A percentile compares a stretch with the other conserved stretches of the same genome.
Evolutionary conservation across 331 rosid species (phyloP).

Genomic region (Erythrophleum ivorense): DNA sequence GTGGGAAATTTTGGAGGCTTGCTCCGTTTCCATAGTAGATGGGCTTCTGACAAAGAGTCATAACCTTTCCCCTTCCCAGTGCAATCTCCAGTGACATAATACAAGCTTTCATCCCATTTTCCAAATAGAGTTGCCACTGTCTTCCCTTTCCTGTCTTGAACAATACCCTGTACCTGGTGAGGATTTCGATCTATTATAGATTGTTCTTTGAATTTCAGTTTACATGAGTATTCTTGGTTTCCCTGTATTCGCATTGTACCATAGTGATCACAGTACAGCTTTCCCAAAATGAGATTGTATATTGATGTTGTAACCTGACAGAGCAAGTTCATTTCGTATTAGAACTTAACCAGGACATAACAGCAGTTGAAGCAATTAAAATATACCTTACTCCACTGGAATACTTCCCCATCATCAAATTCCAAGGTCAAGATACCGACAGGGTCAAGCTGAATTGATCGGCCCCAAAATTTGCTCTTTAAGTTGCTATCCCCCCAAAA

Average conservation of each 20-base stretch:
- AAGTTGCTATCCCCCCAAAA: constrained; percentile 97
- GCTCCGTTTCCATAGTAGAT: constrained; percentile 86
- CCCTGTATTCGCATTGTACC: constrained; percentile 97
- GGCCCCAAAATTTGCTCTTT: constrained; percentile 99
- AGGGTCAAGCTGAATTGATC: constrained; percentile 98
- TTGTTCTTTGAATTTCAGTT: constrained; percentile 94
- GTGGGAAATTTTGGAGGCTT: constrained; percentile 78
- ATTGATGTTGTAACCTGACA: constrained; percentile 93
- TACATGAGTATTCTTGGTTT: constrained; percentile 78
- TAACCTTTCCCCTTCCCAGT: constrained; percentile 79
- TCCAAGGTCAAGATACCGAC: constrained; percentile 82
- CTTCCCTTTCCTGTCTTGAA: constrained; percentile 85
- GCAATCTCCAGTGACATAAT: constrained; percentile 79
- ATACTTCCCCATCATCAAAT: constrained; percentile 95
- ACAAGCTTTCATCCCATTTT: constrained; percentile 98
- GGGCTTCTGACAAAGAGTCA: constrained; percentile 76
- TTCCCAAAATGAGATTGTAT: constrained; percentile 95
- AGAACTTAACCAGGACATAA: constrained; percentile 30
- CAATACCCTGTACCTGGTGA: constrained; percentile 91
- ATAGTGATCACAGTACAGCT: constrained; percentile 94
- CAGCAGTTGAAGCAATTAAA: constrained; percentile 29
- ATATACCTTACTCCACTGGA: constrained; percentile 92
- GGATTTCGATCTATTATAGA: constrained; percentile 97
- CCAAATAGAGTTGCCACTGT: constrained; percentile 87
- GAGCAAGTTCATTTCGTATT: constrained; percentile 35